Base-by-base conservation (phyloP, 169 alveolate genomes). In the Plasmodium relictum region DNA sequence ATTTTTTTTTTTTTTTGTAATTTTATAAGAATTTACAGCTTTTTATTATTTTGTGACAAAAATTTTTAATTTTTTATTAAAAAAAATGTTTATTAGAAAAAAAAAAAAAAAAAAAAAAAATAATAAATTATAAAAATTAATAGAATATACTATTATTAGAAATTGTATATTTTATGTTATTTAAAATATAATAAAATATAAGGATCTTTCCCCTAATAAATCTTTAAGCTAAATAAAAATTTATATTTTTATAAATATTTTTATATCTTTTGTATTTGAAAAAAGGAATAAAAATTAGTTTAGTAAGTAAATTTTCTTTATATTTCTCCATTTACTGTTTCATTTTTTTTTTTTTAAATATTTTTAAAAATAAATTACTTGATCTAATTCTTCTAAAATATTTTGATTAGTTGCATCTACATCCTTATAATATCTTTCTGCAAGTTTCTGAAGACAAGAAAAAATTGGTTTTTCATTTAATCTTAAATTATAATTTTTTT, bases 331-430 rank as follows among this genome's bases (percentile, higher is more conserved):
- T 56, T 56, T 22, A 16, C 37, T 6, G 9, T 26, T 61, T 24
- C 22, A 3, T 20, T 61, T 20, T 56, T 20, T 44, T 61, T 41
- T 62, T 16, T 52, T 3, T 56, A 54, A 54, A 54, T 59, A 10
- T 71, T 71, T 50, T 14, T 50, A 20, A 22, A 59, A 37, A 22
- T 31, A 37, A 39, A 44, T 12, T 85, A 85, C 92, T 56, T 85
- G 92, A 50, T 85, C 87, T 6, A 85, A 59, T 65, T 85, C 92
- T 85, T 85, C 92, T 16, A 85, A 85, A 70, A 85, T 85, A 65
- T 45, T 59, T 65, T 85, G 62, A 26, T 85, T 41, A 7, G 42
- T 65, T 22, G 26, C 73, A 6, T 62, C 92, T 22, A 85, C 45
- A 12, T 85, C 92, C 44, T 85, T 69, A 42, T 70, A 65, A 59